These are phyloP conservation scores for Limnanthes douglasii DNA, from an alignment of 345 rosid genomes.

Conservation along the genomic window DNA sequence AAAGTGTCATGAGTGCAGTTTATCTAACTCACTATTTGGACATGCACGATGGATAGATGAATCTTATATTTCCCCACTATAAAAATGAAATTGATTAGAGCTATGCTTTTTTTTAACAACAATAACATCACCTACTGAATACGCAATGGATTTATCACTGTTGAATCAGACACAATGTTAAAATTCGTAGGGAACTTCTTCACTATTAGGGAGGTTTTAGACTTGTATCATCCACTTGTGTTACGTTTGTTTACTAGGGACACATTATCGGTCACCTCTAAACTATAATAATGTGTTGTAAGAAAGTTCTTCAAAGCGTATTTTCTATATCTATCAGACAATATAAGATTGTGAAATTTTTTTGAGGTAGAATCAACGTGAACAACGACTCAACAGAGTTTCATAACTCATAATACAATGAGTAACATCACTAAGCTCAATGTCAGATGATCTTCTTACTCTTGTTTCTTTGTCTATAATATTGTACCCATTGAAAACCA, in stretches of 20 bases:
- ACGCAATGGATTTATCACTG: conserved; percentile 88
- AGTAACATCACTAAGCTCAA: conserved; percentile 33
- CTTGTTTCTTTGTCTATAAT: conserved; percentile 68
- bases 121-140: conserved; percentile 78
- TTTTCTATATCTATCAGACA: conserved; percentile 90
- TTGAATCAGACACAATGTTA: conserved; percentile 96
- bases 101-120: conserved; percentile 67
- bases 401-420: conserved; percentile 34
- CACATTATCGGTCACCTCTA: conserved; percentile 91
- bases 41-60: conserved; percentile 97
- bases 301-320: conserved; percentile 90
- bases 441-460: conserved; percentile 92
- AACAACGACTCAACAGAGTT: no score
- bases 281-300: conserved; percentile 68
- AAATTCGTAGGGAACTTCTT: conserved; percentile 95
- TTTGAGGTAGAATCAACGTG: conserved; percentile 32
- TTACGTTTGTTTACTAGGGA: conserved; percentile 77
- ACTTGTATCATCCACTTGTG: conserved; percentile 78
- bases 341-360: conserved; percentile 47
- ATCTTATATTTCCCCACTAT: conserved; percentile 96
- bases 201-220: conserved; percentile 79
- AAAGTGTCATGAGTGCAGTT: conserved; percentile 91
- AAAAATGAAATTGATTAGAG: conserved; percentile 98
- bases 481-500: conserved; percentile 68
- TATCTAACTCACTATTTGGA: conserved; percentile 80